Evolutionary conservation across 176 grass and related monocot species (phyloP), one percentile per base, ranked within the genome.

Genomic region (Zea mays): DNA sequence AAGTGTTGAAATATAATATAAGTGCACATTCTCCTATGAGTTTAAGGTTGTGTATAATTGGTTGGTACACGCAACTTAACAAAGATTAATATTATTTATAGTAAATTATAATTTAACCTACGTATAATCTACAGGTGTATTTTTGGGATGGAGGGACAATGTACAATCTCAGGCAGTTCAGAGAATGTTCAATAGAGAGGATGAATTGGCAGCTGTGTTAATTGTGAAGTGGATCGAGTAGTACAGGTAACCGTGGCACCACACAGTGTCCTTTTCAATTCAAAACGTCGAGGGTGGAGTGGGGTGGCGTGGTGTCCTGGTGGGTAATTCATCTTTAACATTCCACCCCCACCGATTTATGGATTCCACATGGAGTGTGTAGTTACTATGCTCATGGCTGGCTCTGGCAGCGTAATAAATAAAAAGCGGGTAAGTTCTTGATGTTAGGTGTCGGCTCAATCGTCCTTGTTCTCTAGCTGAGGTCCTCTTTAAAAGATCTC

Each of bases 321-420:
- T 43, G 71, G 27, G 50, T 51, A 51, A 34, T 36, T 10, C 74
- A 35, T 45, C 27, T 48, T 72, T 16, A 83, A 73, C 54, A 74
- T 54, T 85, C 82, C 52, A 90, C 86, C 84, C 84, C 83, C 72
- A 87, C 90, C 3, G 13, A 75, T 81, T 93, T 82, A 93, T 87
- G 76, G 62, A 59, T 62, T 79, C 86, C 90, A 93, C 90, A 89
- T 86, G 84, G 71, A 43, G 55, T 85, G 71, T 60, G 27, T 77
- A 84, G 44, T 38, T 50, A 17, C 62, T 79, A 81, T 84, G 43
- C 65, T 72, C 78, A 50, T 84, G 75, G 54, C 36, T 68, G 65
- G 64, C 39, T 48, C 75, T 76, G 66, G 41, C 80, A 77, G 10
- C 47, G 13, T 71, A 77, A 84, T 86, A 40, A 92, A 92, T 92